Conservation (phyloP, 192 early-diverging fungal genomes). For the Cladochytrium replicatum region DNA sequence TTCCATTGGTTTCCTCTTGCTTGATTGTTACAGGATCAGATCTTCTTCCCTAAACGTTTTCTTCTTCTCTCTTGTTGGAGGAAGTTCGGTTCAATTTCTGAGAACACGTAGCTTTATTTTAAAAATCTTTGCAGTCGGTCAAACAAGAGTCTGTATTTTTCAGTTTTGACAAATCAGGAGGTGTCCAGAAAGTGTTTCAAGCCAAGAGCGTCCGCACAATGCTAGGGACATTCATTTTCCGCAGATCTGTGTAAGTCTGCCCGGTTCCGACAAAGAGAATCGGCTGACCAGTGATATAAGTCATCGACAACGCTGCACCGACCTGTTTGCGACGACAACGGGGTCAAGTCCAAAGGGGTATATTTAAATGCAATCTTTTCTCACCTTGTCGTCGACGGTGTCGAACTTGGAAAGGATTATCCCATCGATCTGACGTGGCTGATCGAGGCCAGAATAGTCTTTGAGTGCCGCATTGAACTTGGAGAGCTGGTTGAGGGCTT, state of each 20-base stretch:
- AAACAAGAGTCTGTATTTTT: no score
- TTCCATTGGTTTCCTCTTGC: no score
- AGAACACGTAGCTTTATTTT: no score
- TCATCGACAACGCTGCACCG: conserved; percentile 92
- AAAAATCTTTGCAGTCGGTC: no score
- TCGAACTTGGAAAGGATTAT: conserved; percentile 93
- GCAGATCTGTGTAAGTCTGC: conserved; percentile 92
- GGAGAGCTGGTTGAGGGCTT: conserved; percentile 89
- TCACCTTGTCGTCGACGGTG: conserved; percentile 86
- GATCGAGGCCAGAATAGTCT: conserved; percentile 71
- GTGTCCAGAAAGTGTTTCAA: no score
- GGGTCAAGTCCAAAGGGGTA: neutral
- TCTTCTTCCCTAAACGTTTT: no score
- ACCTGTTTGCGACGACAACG: conserved; percentile 37
- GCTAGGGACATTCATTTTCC: conserved; percentile 58
- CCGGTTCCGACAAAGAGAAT: conserved; percentile 96
- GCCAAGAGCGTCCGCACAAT: conserved; percentile 22
- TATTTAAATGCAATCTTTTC: conserved; percentile 1
- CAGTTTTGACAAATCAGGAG: no score
- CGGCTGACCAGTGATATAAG: conserved; percentile 88
- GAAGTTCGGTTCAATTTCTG: no score
- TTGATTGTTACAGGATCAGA: no score
- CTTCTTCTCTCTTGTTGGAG: no score
- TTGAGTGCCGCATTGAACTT: conserved; percentile 92
- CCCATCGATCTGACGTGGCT: conserved; percentile 87